Evolutionary conservation across 2,329 filamentous ascomycete species (phyloP).

Genomic region (Eutypella sp.): DNA sequence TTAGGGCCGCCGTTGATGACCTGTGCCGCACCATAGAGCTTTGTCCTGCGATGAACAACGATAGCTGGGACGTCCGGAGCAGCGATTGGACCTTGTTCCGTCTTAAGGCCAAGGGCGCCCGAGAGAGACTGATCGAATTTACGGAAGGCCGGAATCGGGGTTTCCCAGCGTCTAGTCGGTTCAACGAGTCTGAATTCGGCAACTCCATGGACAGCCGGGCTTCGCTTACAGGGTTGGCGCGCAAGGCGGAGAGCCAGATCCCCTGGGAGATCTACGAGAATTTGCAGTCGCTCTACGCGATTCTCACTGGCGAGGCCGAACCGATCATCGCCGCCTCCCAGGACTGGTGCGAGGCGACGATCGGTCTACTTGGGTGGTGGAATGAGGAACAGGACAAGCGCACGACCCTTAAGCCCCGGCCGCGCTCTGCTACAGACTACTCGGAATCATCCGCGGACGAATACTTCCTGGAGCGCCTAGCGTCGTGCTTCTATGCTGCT

Average conservation of each 20-base stretch:
- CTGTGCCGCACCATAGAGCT: constrained; percentile 65
- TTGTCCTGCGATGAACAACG: constrained; percentile 63
- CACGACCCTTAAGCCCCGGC: constrained; percentile 28
- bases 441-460: constrained; percentile 47
- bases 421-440: constrained; percentile 33
- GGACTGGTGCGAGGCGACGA: constrained; percentile 87
- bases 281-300: constrained; percentile 72
- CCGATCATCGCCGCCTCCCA: constrained; percentile 73
- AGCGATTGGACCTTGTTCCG: constrained; percentile 83
- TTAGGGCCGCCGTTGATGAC: constrained; percentile 65
- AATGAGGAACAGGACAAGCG: constrained; percentile 60
- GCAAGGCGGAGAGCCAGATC: constrained; percentile 79
- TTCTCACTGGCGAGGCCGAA: constrained; percentile 69
- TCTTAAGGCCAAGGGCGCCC: constrained; percentile 63
- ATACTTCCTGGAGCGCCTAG: constrained; percentile 70
- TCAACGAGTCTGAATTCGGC: constrained; percentile 27
- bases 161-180: constrained; percentile 24
- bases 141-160: constrained; percentile 66
- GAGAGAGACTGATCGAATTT: constrained; percentile 69
- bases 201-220: constrained; percentile 37
- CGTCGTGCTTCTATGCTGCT: constrained; percentile 64
- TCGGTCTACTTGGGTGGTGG: constrained; percentile 88
- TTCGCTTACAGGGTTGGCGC: constrained; percentile 58
- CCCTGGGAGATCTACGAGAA: constrained; percentile 90
- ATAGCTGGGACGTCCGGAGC: constrained; percentile 75